Base-by-base conservation (phyloP, 2,329 filamentous ascomycete genomes). In the Endoconidiophora laricicola region DNA sequence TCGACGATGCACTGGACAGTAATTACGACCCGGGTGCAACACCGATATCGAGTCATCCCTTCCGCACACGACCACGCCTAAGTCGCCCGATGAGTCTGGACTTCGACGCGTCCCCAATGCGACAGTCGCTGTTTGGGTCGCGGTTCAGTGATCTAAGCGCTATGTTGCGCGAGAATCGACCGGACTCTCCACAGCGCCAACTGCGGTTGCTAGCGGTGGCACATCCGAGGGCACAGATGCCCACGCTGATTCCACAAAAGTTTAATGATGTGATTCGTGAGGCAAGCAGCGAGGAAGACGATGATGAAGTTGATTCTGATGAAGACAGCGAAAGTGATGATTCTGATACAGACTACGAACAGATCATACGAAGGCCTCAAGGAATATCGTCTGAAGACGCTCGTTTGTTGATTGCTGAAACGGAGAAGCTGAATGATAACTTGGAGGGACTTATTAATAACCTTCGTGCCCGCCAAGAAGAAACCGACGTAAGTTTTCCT, bases 391-490 rank as follows among this genome's bases (percentile, higher is more conserved):
- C 55, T 6, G 51, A 59, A 44, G 56, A 56, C 14, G 55, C 57
- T 14, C 57, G 56, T 26, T 54, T 56, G 2, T 55, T 64, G 14
- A 58, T 60, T 1, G 26, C 39, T 9, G 60, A 63, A 39, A 62
- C 63, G 9, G 59, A 54, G 24, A 66, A 66, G 54, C 60, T 81
- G 3, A 71, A 71, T 38, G 62, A 65, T 16, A 69, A 74, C 53
- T 60, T 81, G 36, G 65, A 69, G 4, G 62, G 62, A 4, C 66
- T 76, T 9, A 64, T 76, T 33, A 61, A 61, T 24, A 73, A 70
- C 50, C 65, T 81, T 18, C 66, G 69, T 49, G 68, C 67, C 38
- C 68, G 77, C 38, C 72, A 73, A 55, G 73, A 79, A 59, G 77
- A 81, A 61, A 71, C 73, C 41, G 71, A 78, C 71, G 62, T 63